These are phyloP conservation scores for Rutidosis leptorrhynchoides DNA, from an alignment of 129 eudicot species.

Conservation along the genomic window DNA sequence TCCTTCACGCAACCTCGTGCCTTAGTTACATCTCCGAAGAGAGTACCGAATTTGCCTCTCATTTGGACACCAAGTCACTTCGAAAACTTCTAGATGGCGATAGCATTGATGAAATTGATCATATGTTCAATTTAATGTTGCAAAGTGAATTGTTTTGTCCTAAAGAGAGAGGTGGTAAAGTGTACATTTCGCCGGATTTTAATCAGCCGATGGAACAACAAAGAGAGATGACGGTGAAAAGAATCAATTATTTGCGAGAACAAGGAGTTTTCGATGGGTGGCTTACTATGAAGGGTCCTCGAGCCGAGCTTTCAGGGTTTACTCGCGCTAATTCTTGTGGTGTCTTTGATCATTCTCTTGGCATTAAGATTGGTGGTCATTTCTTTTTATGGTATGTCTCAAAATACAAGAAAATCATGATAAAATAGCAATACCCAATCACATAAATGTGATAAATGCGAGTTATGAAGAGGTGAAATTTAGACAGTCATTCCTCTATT, in stretches of 20 bases:
- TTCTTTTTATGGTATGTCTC: constrained; percentile 29
- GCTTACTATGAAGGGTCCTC: constrained; percentile 20
- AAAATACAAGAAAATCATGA: not conserved
- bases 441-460: too few species aligned
- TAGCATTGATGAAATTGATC: constrained; percentile 52
- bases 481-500: too few species aligned
- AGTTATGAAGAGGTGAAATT: too few species aligned
- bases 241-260: constrained; percentile 29
- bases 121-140: constrained; percentile 48
- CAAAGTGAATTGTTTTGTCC: constrained; percentile 53
- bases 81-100: constrained; percentile 55
- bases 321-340: constrained; percentile 15
- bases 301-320: constrained; percentile 25
- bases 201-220: constrained; percentile 77
- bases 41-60: constrained; percentile 22
- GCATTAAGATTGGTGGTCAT: constrained; percentile 28
- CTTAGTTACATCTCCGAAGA: constrained; percentile 59
- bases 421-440: too few species aligned
- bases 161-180: constrained; percentile 43
- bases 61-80: constrained; percentile 46
- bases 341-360: constrained; percentile 29
- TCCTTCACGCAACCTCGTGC: constrained; percentile 36
- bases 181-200: constrained; percentile 54
- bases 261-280: constrained; percentile 35
- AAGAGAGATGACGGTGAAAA: constrained; percentile 49